Base-by-base conservation (phyloP, 2,329 filamentous ascomycete genomes). In the Echinosphaeria canescens region DNA sequence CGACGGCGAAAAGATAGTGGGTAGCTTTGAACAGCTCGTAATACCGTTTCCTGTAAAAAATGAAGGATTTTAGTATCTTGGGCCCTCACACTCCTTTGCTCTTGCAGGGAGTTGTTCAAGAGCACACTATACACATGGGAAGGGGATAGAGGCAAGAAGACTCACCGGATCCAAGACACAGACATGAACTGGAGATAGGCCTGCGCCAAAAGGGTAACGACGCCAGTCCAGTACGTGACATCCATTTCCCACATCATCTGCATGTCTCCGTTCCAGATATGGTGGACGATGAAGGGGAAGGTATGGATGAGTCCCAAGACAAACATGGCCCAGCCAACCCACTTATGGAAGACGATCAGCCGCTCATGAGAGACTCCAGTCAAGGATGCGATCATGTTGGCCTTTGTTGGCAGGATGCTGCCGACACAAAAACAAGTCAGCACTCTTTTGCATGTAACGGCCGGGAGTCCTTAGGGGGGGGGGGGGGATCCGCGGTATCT, bases 11-110 rank as follows among this genome's bases (percentile, higher is more conserved):
- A 13, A 62, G 30, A 31, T 59, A 53, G 36, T 71, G 65, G 0
- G 58, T 55, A 4, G 49, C 50, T 34, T 70, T 70, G 55, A 71
- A 71, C 36, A 65, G 61, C 33, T 72, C 65, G 38, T 71, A 70
- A 34, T 47, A 58, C 1, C 54, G 49, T 27, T 59, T 56, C 4
- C 62, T 63, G 24, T 2, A 15, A n/a, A 22, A n/a, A n/a, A n/a
- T n/a, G n/a, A n/a, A n/a, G n/a, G n/a, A n/a, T n/a, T n/a, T n/a
- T n/a, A n/a, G n/a, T n/a, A n/a, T n/a, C n/a, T n/a, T n/a, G n/a
- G n/a, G n/a, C n/a, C n/a, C n/a, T n/a, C n/a, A n/a, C n/a, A n/a
- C n/a, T n/a, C n/a, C n/a, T n/a, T n/a, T n/a, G n/a, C n/a, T n/a
- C n/a, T n/a, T n/a, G n/a, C n/a, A n/a, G n/a, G n/a, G n/a, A n/a